phyloP scores from a whole-genome alignment of 306 rosid genomes.

The Canavalia gladiata region DNA sequence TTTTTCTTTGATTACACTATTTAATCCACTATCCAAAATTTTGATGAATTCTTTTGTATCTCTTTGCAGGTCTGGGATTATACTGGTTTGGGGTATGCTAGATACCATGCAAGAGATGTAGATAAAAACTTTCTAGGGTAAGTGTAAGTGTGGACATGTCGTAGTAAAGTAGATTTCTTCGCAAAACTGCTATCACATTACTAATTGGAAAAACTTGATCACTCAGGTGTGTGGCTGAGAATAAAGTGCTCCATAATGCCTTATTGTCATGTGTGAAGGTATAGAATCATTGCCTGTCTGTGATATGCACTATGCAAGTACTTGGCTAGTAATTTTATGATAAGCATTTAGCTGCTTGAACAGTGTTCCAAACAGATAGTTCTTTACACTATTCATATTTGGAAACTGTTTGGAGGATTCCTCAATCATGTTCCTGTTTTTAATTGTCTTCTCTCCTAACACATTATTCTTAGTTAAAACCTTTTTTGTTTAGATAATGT shows the following conservation, averaged over 20 bases:
- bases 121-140: constrained; percentile 90
- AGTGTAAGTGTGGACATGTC: constrained; percentile 61
- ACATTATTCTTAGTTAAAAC: neutral
- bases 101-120: constrained; percentile 82
- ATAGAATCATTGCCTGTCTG: constrained; percentile 39
- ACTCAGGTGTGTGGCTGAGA: constrained; percentile 90
- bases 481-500: no score
- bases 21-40: constrained; percentile 22
- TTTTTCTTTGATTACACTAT: constrained; percentile 8
- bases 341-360: constrained; percentile 8
- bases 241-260: constrained; percentile 86
- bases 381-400: constrained; percentile 16
- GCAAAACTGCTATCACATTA: constrained; percentile 37
- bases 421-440: constrained; percentile 4
- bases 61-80: constrained; percentile 90
- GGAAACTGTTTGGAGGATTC: neutral
- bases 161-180: constrained; percentile 31
- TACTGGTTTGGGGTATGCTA: constrained; percentile 89
- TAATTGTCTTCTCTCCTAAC: neutral
- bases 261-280: constrained; percentile 84
- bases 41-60: constrained; percentile 25
- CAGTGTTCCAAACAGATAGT: constrained; percentile 7
- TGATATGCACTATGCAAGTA: neutral
- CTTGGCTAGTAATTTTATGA: constrained; percentile 2
- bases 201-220: constrained; percentile 49